A percentile compares a stretch with the other conserved stretches of the same genome.
Evolutionary conservation across 2,329 filamentous ascomycete genomes (phyloP).

Genomic region (Aspergillus oerlinghausenensis): DNA sequence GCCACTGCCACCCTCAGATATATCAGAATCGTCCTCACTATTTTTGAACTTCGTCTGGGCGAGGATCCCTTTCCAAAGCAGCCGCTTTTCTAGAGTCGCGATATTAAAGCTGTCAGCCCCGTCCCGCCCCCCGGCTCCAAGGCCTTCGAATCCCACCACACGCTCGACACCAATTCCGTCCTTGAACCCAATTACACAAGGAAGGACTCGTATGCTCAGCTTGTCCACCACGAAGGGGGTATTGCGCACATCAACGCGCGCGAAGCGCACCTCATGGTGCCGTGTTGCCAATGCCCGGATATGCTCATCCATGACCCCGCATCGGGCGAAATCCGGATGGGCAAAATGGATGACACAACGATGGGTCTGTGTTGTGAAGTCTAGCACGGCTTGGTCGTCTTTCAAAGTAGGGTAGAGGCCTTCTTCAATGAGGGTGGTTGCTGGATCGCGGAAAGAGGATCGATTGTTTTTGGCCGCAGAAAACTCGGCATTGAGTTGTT

Average conservation of each 20-base stretch:
- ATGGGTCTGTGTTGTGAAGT: slow-evolving; percentile 56
- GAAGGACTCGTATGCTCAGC: slow-evolving; percentile 42
- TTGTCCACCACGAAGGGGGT: slow-evolving; percentile 47
- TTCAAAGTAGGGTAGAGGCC: slow-evolving; percentile 34
- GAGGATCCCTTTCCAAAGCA: slow-evolving; percentile 38
- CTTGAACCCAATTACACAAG: slow-evolving; percentile 47
- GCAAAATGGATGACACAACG: slow-evolving; percentile 60
- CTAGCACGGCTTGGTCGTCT: slow-evolving; percentile 55
- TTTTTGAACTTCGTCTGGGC: slow-evolving; percentile 28
- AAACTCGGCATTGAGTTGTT: slow-evolving; percentile 57
- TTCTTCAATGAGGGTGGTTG: slow-evolving; percentile 19
- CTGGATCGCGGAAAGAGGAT: slow-evolving; percentile 11
- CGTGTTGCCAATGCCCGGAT: slow-evolving; percentile 43
- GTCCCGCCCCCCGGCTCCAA: slow-evolving; percentile 36
- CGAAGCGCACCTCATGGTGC: slow-evolving; percentile 42
- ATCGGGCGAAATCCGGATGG: slow-evolving; percentile 60
- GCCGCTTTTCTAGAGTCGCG: slow-evolving; percentile 38
- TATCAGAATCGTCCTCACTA: slow-evolving; percentile 21
- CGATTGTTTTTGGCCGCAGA: slow-evolving; percentile 43
- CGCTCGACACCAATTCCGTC: slow-evolving; percentile 43
- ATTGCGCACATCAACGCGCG: slow-evolving; percentile 42
- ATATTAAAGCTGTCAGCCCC: slow-evolving; percentile 38
- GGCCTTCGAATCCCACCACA: slow-evolving; percentile 46
- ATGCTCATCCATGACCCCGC: slow-evolving; percentile 58
- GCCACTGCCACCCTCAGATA: slow-evolving; percentile 23